A percentile compares a stretch with the other conserved stretches of the same genome.
phyloP scores from a whole-genome alignment of 139 green algal species.

The Micractinium conductrix region DNA sequence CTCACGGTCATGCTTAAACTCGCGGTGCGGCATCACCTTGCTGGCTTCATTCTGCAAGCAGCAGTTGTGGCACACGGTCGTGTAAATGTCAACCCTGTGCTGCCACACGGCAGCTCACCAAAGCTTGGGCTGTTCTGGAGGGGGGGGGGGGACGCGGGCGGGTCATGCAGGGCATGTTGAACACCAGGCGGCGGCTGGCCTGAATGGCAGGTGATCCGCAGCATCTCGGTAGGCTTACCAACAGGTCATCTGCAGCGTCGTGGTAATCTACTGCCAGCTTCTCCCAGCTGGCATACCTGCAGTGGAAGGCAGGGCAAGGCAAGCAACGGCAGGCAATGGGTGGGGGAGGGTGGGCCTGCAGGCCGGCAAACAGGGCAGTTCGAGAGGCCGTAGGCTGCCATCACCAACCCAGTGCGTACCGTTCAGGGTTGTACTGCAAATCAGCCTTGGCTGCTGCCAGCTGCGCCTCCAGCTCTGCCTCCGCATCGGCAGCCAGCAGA shows the following conservation, averaged over 20 bases:
- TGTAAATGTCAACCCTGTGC: background rate
- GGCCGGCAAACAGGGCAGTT: no score
- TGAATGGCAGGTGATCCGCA: background rate
- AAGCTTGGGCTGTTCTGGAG: no score
- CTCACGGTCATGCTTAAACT: conserved; percentile 5
- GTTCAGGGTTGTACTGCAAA: background rate
- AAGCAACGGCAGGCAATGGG: no score
- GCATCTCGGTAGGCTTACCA: background rate
- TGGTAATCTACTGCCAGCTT: conserved; percentile 13
- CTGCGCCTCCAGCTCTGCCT: background rate
- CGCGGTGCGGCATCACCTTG: background rate
- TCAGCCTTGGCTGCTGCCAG: background rate
- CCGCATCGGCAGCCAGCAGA: background rate
- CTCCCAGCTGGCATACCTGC: conserved; percentile 7
- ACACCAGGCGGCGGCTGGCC: background rate
- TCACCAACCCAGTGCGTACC: no score
- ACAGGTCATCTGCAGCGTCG: background rate
- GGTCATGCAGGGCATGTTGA: background rate
- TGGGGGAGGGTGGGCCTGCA: no score
- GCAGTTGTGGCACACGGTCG: background rate
- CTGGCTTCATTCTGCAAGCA: conserved; percentile 11
- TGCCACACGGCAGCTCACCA: no score
- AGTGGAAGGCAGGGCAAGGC: no score
- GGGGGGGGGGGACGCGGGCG: no score
- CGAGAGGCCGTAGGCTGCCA: no score